These are phyloP conservation scores for Candida andamanensis DNA, from an alignment of 805 yeast species.

Conservation along the genomic window DNA sequence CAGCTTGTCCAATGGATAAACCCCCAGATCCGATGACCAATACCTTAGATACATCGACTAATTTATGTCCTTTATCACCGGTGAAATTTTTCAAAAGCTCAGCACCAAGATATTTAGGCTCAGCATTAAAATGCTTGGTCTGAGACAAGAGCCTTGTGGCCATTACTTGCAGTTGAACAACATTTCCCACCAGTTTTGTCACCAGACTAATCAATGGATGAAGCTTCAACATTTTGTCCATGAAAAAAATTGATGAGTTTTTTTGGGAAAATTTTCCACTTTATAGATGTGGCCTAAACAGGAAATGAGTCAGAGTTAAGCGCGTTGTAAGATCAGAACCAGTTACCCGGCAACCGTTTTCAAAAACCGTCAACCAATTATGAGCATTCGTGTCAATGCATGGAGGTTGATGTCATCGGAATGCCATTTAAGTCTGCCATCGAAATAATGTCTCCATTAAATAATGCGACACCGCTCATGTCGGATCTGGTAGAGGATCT, in stretches of 20 bases:
- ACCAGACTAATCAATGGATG: neutral
- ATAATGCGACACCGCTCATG: neutral
- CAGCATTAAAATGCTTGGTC: neutral
- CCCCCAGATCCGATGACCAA: conserved; percentile 97
- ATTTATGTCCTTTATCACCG: conserved; percentile 50
- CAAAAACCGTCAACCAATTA: too few relatives aligned
- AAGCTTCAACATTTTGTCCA: neutral
- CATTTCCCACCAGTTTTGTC: neutral
- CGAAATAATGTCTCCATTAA: too few relatives aligned
- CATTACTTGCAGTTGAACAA: neutral
- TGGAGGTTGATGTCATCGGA: too few relatives aligned
- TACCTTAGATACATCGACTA: conserved; percentile 84
- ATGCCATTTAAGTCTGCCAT: too few relatives aligned
- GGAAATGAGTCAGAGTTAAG: conserved; percentile 13
- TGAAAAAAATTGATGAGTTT: neutral
- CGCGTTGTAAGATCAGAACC: conserved; percentile 15
- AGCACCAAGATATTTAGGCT: conserved; percentile 52
- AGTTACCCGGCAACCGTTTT: conserved; percentile 13
- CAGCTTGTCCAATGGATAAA: conserved; percentile 97
- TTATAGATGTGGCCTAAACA: conserved; percentile 10
- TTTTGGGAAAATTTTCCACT: conserved; percentile 6
- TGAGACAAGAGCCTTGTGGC: neutral
- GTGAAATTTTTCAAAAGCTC: conserved; percentile 51
- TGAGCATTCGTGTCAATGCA: too few relatives aligned
- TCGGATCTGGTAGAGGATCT: conserved; percentile 30